phyloP scores from a whole-genome alignment of 345 rosid genomes.

The Melaleuca quinquenervia region DNA sequence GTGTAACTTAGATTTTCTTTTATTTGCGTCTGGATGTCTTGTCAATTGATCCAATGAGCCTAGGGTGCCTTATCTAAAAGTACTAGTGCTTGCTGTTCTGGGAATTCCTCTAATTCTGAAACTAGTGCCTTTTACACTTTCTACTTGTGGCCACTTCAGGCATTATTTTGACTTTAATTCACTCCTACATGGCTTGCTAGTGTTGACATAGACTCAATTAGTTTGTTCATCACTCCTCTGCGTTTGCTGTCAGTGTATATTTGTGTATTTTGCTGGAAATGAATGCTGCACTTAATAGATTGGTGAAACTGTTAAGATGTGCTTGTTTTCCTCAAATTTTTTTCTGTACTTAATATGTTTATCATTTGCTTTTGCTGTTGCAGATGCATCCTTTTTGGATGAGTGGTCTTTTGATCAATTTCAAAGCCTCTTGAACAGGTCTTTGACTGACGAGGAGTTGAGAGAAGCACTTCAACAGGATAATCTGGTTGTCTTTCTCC shows the following conservation, averaged over 20 bases:
- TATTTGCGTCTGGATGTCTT: not conserved
- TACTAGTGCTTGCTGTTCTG: not conserved
- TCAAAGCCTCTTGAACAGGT: conserved; percentile 79
- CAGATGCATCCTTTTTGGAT: conserved; percentile 99
- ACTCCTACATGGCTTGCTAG: not conserved
- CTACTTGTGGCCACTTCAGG: not conserved
- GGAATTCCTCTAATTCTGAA: not conserved
- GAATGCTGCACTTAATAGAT: too few species aligned
- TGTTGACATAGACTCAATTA: not conserved
- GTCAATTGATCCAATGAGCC: not conserved
- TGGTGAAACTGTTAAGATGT: too few species aligned
- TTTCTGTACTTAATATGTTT: conserved; percentile 6
- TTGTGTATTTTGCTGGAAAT: not conserved
- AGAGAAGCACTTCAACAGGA: conserved; percentile 71
- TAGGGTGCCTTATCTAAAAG: not conserved
- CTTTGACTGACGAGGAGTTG: conserved; percentile 58
- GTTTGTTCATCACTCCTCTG: not conserved
- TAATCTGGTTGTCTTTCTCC: conserved; percentile 81
- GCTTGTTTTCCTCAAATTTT: not conserved
- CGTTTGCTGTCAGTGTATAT: not conserved
- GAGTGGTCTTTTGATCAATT: conserved; percentile 98
- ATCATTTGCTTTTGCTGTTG: conserved; percentile 23
- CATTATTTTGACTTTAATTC: not conserved
- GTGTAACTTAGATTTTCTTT: not conserved
- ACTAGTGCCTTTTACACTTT: not conserved